phyloP scores from a whole-genome alignment of 345 rosid genomes.

The Tarenaya hassleriana region DNA sequence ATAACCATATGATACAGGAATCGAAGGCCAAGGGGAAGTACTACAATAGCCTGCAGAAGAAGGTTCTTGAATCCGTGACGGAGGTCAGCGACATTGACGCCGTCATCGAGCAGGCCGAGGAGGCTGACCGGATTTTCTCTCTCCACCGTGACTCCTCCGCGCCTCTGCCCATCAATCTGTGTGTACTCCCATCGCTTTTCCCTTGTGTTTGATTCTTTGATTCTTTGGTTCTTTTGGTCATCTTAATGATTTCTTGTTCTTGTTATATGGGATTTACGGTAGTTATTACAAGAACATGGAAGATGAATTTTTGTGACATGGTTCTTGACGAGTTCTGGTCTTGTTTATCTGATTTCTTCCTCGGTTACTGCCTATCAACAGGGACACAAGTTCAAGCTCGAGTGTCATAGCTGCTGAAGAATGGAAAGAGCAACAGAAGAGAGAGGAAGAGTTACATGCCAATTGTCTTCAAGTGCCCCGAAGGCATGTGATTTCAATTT shows the following conservation, averaged over 20 bases:
- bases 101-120: constrained; percentile 67
- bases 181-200: constrained; percentile 3
- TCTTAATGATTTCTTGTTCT: too few relatives aligned
- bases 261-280: too few relatives aligned
- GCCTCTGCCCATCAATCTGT: constrained; percentile 51
- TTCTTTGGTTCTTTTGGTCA: not conserved
- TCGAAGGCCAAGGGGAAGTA: constrained; percentile 68
- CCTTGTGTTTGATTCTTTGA: not conserved
- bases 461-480: constrained; percentile 61
- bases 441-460: constrained; percentile 66
- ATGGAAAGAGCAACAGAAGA: constrained; percentile 50
- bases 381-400: constrained; percentile 54
- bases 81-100: constrained; percentile 81
- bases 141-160: constrained; percentile 35
- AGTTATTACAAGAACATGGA: too few relatives aligned
- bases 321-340: not conserved
- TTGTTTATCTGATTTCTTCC: constrained; percentile 12
- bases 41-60: constrained; percentile 54
- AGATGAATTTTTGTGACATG: too few relatives aligned
- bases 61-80: constrained; percentile 73
- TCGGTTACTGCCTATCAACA: constrained; percentile 21
- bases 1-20: constrained; percentile 73
- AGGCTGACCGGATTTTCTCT: constrained; percentile 45
- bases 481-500: constrained; percentile 33
- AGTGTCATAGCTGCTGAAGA: constrained; percentile 46